Base-by-base conservation (phyloP, 495 filamentous ascomycete genomes). In the Hypoxylon trugodes region DNA sequence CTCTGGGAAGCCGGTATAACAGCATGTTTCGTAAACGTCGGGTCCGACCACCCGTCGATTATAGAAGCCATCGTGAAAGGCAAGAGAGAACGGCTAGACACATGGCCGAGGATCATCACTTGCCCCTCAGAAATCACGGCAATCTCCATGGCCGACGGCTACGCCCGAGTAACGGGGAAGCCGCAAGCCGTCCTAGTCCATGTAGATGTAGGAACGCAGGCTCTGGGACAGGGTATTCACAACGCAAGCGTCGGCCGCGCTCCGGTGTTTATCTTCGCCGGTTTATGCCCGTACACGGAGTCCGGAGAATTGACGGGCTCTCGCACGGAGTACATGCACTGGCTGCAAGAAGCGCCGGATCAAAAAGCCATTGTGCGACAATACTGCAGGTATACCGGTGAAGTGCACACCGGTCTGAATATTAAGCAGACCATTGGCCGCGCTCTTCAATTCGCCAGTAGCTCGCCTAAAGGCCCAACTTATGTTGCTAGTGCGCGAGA, bases 141-240 rank as follows among this genome's bases (percentile, higher is more conserved):
- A 32, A 82, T 92, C n/a, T 91, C 89, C 19, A 90, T 90, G 85
- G 89, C 90, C 3, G 89, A 92, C 67, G 89, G 89, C 28, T 91
- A 90, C 67, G 90, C 89, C 22, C 88, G 89, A 54, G 75, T 89
- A 6, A 89, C 89, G 12, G 83, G 84, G 32, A 80, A 86, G 38
- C 87, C 89, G 0, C 90, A 93, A 73, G 87, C 84, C 47, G 89
- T 93, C 12, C 87, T 93, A 43, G 87, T 92, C 2, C 90, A 93
- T 65, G 89, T 93, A 49, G 90, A 93, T 71, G 89, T 93, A 21
- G 89, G 89, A 24, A 93, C 90, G 0, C 89, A 93, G 74, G 90
- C 88, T 12, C 82, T 93, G 9, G 90, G 82, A 6, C 88, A 89
- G n/a, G 89, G 90, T 7, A 81, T 93, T 1, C 89, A 93, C 73